Percentiles rank a stretch among this genome's conserved stretches.
Conservation (phyloP, 164 flowering plant species). For the Litsea cubeba region DNA sequence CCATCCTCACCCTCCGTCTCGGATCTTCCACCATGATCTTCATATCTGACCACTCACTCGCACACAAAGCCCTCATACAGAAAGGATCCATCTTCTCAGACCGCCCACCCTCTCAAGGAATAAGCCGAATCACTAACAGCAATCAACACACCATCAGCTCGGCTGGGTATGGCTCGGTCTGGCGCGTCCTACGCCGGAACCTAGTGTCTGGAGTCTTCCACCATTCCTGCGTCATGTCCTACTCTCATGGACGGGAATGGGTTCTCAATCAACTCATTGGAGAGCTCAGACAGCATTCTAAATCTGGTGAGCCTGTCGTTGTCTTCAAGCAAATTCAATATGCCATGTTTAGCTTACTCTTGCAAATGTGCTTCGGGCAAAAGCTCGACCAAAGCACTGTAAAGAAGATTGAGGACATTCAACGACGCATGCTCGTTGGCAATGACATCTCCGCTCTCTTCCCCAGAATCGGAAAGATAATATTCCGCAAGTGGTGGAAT, state of each 20-base stretch:
- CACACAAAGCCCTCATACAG: constrained; percentile 40
- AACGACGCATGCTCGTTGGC: constrained; percentile 7
- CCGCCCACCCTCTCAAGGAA: constrained; percentile 23
- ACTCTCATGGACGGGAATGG: constrained; percentile 23
- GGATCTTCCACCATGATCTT: constrained; percentile 29
- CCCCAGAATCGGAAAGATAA: constrained; percentile 24
- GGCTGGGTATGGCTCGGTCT: constrained; percentile 37
- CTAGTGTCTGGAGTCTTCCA: constrained; percentile 29
- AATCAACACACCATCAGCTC: constrained; percentile 29
- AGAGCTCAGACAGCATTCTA: constrained; percentile 4
- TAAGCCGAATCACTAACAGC: constrained; percentile 8
- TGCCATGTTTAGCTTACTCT: constrained; percentile 32
- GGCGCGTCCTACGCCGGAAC: constrained; percentile 42
- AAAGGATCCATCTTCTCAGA: constrained; percentile 37
- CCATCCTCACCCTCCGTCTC: constrained; percentile 33
- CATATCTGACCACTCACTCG: constrained; percentile 27
- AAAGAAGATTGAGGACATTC: constrained; percentile 16
- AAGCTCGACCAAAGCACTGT: constrained; percentile 27
- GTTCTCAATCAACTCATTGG: constrained; percentile 19
- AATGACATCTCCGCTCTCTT: constrained; percentile 17
- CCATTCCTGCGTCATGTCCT: constrained; percentile 30
- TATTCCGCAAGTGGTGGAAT: constrained; percentile 23
- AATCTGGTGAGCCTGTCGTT: constrained; percentile 6
- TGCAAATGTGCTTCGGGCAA: constrained; percentile 49
- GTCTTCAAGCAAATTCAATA: constrained; percentile 19